phyloP scores from a whole-genome alignment of 2,329 filamentous ascomycete species.

The Diplodia corticola region DNA sequence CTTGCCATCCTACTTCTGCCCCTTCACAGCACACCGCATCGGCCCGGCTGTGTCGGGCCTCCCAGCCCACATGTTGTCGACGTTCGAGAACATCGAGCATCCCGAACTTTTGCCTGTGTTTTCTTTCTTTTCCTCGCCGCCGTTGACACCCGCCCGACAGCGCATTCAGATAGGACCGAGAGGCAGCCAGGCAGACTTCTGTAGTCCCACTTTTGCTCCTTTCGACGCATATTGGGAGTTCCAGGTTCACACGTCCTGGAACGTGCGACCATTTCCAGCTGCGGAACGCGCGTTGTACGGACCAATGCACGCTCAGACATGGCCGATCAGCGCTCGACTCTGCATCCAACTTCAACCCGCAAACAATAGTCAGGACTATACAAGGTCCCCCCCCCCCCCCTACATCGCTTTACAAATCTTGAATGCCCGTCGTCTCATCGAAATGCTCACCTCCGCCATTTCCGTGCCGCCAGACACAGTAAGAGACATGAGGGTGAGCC shows the following conservation, averaged over 20 bases:
- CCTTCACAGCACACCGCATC: background rate
- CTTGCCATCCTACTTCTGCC: constrained; percentile 1
- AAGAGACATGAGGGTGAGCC: constrained; percentile 6
- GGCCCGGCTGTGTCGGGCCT: background rate
- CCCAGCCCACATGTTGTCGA: background rate
- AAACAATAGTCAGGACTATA: background rate
- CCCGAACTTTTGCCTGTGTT: background rate
- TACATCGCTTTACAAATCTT: background rate
- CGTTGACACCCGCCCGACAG: background rate
- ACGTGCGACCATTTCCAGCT: background rate
- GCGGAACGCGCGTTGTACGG: background rate
- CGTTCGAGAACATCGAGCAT: background rate
- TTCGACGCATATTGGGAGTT: background rate
- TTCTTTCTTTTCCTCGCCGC: background rate
- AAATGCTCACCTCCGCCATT: background rate
- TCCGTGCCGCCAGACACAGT: background rate
- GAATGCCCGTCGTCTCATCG: constrained; percentile 1
- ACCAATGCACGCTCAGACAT: background rate
- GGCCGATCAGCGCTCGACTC: background rate
- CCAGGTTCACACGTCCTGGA: background rate
- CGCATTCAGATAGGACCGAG: background rate
- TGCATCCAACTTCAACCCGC: background rate
- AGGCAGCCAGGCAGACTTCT: background rate
- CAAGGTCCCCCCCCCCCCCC: background rate
- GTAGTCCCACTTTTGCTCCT: background rate